A percentile compares a stretch with the other conserved stretches of the same genome.
Evolutionary conservation across 2,329 filamentous ascomycete genomes (phyloP).

Genomic region (Colletotrichum salicis): DNA sequence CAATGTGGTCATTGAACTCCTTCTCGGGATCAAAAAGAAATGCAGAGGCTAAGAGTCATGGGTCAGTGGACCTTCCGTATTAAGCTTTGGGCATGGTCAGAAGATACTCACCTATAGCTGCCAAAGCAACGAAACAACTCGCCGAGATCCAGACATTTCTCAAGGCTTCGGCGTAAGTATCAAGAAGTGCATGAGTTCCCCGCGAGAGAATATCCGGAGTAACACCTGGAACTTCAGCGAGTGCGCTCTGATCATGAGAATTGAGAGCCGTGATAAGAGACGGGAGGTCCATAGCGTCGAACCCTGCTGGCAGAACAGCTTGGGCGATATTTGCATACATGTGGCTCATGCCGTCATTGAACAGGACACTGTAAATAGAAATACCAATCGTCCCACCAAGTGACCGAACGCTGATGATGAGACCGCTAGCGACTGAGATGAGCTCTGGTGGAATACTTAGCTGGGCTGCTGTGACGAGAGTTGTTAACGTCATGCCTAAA

Average conservation of each 20-base stretch:
- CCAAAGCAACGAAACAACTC: not conserved
- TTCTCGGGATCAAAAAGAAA: not conserved
- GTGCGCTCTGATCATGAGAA: not conserved
- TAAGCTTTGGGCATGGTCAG: too few species aligned
- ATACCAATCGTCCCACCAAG: not conserved
- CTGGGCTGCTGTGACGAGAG: not conserved
- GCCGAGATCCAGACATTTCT: not conserved
- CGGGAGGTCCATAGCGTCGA: not conserved
- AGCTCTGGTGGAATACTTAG: not conserved
- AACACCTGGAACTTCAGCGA: not conserved
- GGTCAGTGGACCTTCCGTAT: not conserved
- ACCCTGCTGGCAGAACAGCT: not conserved
- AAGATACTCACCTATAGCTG: not conserved
- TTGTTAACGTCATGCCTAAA: not conserved
- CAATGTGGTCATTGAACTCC: not conserved
- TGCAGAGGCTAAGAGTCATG: not conserved
- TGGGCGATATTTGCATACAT: not conserved
- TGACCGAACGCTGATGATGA: not conserved
- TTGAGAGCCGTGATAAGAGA: not conserved
- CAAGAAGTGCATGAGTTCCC: not conserved
- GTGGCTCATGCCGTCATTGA: not conserved
- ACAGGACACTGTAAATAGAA: not conserved
- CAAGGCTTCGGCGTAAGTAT: not conserved
- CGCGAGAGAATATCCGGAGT: not conserved
- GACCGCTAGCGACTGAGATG: not conserved